Conservation (phyloP, 176 grass and related monocot species). For the Saccharum officinarum region DNA sequence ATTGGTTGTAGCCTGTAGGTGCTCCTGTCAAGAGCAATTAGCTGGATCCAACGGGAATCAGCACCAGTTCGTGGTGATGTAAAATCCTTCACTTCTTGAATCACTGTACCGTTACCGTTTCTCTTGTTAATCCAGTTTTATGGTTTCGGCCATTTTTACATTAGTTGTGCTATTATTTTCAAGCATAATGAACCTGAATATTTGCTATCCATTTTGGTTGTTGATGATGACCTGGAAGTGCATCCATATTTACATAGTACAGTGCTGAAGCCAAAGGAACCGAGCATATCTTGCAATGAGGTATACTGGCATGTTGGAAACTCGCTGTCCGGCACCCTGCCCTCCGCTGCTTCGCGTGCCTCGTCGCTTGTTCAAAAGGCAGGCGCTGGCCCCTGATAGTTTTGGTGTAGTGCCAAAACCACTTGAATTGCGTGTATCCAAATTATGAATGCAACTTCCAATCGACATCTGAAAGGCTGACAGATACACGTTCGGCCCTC, state of each 20-base stretch:
- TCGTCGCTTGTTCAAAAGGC: neutral
- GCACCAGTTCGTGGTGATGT: slow-evolving; percentile 24
- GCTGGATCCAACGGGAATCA: slow-evolving; percentile 1
- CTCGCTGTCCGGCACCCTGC: neutral
- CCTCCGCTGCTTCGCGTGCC: neutral
- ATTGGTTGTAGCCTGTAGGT: neutral
- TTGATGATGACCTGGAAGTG: neutral
- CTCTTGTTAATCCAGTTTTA: slow-evolving; percentile 7
- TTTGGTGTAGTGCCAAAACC: neutral
- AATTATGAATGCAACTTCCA: neutral
- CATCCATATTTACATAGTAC: neutral
- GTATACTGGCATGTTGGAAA: neutral
- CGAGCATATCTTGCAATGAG: neutral
- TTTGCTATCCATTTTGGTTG: neutral
- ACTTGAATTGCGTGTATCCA: neutral
- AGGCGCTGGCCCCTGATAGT: neutral
- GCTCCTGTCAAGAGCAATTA: neutral
- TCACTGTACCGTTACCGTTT: slow-evolving; percentile 1
- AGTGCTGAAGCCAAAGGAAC: neutral
- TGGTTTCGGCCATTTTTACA: neutral
- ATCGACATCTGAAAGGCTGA: neutral
- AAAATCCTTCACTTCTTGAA: slow-evolving; percentile 17
- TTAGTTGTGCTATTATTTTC: neutral
- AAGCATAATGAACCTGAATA: neutral
- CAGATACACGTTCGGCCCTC: no score